These are phyloP conservation scores for Tausonia pullulans DNA, from an alignment of 1,284 basidiomycete genomes.

Conservation along the genomic window DNA sequence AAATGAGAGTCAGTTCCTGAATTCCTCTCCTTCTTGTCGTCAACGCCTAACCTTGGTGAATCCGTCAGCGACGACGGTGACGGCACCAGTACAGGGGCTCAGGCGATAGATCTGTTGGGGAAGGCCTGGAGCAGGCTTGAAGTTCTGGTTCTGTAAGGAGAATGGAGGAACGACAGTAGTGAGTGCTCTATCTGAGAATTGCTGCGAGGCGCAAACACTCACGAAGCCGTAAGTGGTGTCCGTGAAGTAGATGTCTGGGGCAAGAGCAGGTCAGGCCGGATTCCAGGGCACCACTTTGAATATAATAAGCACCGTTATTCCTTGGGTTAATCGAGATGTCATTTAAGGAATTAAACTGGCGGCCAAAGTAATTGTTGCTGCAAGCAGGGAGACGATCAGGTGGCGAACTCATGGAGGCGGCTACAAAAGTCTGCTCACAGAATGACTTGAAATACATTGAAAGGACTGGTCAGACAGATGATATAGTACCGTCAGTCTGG, in stretches of 20 bases:
- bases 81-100: slow-evolving; percentile 45
- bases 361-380: slow-evolving; percentile 55
- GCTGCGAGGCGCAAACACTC: slow-evolving; percentile 23
- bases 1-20: too few relatives aligned
- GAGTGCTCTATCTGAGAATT: not conserved
- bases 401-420: slow-evolving; percentile 56
- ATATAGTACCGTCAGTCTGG: too few relatives aligned
- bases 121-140: slow-evolving; percentile 51
- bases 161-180: not conserved
- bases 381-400: slow-evolving; percentile 41
- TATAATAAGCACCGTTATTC: slow-evolving; percentile 31
- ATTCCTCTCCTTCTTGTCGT: too few relatives aligned
- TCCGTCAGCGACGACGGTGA: slow-evolving; percentile 58
- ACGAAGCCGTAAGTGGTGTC: slow-evolving; percentile 49
- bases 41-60: slow-evolving; percentile 35
- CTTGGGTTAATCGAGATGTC: slow-evolving; percentile 59
- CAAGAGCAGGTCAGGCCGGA: too few relatives aligned
- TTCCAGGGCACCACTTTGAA: too few relatives aligned
- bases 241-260: slow-evolving; percentile 51
- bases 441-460: not conserved
- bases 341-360: slow-evolving; percentile 71
- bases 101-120: slow-evolving; percentile 64
- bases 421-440: slow-evolving; percentile 6
- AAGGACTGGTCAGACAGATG: too few relatives aligned
- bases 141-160: slow-evolving; percentile 37